Evolutionary conservation across 768 basidiomycete genomes (phyloP).

Genomic region (Tulasnella sp.): DNA sequence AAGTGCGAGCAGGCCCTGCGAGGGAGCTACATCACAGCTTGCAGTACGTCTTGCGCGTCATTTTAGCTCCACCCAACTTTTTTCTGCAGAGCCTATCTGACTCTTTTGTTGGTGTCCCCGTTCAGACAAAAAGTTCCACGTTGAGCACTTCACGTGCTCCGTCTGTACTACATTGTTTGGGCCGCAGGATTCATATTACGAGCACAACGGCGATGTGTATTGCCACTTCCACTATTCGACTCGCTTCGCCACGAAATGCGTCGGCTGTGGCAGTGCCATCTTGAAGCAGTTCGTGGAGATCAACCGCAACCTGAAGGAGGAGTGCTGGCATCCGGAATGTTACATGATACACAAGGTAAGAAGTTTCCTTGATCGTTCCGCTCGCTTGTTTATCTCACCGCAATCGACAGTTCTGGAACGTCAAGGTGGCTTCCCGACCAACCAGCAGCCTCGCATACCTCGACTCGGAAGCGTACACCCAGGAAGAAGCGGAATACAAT

Average conservation of each 20-base stretch:
- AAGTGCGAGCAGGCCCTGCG: slow-evolving; percentile 93
- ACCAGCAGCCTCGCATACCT: slow-evolving; percentile 35
- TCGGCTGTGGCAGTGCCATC: slow-evolving; percentile 95
- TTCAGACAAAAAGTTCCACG: slow-evolving; percentile 95
- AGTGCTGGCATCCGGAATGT: slow-evolving; percentile 99
- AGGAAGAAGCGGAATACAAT: slow-evolving; percentile 82
- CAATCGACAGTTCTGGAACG: slow-evolving; percentile 89
- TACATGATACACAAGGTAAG: slow-evolving; percentile 99
- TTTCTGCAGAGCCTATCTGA: slow-evolving; percentile 5
- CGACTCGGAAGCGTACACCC: slow-evolving; percentile 53
- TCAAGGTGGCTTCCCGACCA: slow-evolving; percentile 60
- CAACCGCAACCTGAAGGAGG: slow-evolving; percentile 96
- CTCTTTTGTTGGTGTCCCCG: slow-evolving; percentile 3
- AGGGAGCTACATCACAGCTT: slow-evolving; percentile 98
- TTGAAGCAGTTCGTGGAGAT: slow-evolving; percentile 99
- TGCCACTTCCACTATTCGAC: slow-evolving; percentile 99
- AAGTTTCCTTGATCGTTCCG: neutral
- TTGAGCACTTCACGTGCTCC: slow-evolving; percentile 99
- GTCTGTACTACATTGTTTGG: slow-evolving; percentile 95
- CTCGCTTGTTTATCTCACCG: slow-evolving; percentile 7
- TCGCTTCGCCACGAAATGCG: slow-evolving; percentile 97
- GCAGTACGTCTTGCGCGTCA: slow-evolving; percentile 66
- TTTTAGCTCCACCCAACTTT: neutral
- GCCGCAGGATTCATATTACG: slow-evolving; percentile 98
- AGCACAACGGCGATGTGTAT: slow-evolving; percentile 96